Base-by-base conservation (phyloP, 306 rosid species). In the Quercus dentata region DNA sequence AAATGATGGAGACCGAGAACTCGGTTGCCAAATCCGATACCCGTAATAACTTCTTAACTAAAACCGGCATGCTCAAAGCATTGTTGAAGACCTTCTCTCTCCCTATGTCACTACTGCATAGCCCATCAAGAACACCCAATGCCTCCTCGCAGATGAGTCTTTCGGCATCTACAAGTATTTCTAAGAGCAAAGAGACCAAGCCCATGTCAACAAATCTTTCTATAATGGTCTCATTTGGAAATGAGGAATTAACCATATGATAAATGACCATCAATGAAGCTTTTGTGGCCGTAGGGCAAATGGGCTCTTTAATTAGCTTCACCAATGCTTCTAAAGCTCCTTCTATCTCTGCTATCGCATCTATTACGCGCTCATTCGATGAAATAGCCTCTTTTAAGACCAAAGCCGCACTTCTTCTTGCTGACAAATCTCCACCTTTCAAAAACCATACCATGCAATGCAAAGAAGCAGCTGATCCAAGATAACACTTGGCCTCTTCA, bases 1-100 rank as follows among this genome's bases (percentile, higher is more conserved):
- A 92, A 58, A 94, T 78, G 75, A 94, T 78, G 21, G 97, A 92
- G 1, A 91, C 85, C 38, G 82, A 85, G 78, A 87, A 85, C 57
- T 88, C 83, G 1, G 97, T 85, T 20, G 88, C 91, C 87, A 85
- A 31, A 33, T 82, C 89, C 2, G 98, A 92, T 0, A 92, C 89
- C 68, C 97, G 82, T 74, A 92, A 77, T 11, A 92, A 84, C 86
- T 90, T 94, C 94, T 92, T 94, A 0, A 90, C 90, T 84, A 85
- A 84, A 54, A 94, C 83, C 51, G 98, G 98, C 54, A 88, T 73
- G 38, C 92, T 89, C 61, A 94, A 57, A 58, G 94, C 94, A 87
- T 94, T 86, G 54, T 69, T 70, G 58, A 81, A 87, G 11, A 89
- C 94, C 25, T 69, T 74, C 19, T 85, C 86, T 79, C 77, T 85